Percentiles rank a stretch among this genome's conserved stretches.
These are phyloP conservation scores for Colletotrichum lindemuthianum DNA, from an alignment of 2,329 filamentous ascomycete species.

Conservation along the genomic window DNA sequence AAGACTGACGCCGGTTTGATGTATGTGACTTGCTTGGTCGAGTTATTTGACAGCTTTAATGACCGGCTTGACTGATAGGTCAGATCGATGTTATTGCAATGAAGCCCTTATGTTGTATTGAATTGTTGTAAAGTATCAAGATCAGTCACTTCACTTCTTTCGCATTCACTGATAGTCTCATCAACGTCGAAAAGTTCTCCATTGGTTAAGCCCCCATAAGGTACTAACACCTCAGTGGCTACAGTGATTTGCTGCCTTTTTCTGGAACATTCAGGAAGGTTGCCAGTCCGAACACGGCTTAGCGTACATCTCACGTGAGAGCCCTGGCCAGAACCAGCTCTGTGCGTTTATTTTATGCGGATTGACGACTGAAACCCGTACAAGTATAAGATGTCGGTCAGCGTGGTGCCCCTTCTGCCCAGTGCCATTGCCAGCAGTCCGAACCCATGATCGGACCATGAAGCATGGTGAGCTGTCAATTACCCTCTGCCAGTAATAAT, in stretches of 20 bases:
- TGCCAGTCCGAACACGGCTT: constrained; percentile 40
- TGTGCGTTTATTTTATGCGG: constrained; percentile 27
- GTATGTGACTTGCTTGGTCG: neutral
- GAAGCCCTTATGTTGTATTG: neutral
- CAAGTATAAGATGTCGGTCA: constrained; percentile 16
- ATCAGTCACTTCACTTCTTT: constrained; percentile 34
- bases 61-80: neutral
- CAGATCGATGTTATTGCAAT: neutral
- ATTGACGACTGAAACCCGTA: constrained; percentile 26
- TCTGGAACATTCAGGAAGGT: constrained; percentile 56
- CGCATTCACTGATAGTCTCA: constrained; percentile 30
- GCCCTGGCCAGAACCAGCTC: constrained; percentile 33
- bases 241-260: constrained; percentile 37
- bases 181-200: constrained; percentile 34
- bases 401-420: neutral
- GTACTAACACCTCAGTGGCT: constrained; percentile 25
- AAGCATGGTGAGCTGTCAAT: constrained; percentile 25
- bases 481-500: constrained; percentile 25
- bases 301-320: constrained; percentile 41
- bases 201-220: neutral
- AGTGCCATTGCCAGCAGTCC: constrained; percentile 4
- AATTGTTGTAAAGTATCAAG: constrained; percentile 6
- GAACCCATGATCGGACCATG: constrained; percentile 24
- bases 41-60: neutral
- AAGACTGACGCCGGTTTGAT: constrained; percentile 10